Evolutionary conservation across 1,139 yeast genomes (phyloP).

Genomic region (Meyerozyma guilliermondii): DNA sequence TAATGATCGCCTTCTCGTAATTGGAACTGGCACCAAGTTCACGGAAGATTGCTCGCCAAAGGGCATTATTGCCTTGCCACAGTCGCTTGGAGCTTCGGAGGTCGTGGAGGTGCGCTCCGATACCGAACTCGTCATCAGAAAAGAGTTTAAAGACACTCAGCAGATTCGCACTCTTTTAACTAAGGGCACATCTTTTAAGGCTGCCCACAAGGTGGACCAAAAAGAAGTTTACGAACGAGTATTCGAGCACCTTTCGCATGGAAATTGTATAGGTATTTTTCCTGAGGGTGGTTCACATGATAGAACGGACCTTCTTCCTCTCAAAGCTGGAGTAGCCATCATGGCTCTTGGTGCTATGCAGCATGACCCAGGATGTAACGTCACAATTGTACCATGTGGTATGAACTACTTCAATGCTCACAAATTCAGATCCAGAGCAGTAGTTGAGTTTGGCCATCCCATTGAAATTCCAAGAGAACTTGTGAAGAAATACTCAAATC

Average conservation of each 20-base stretch:
- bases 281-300: constrained; percentile 99
- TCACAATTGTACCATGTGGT: constrained; percentile 91
- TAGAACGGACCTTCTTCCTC: constrained; percentile 80
- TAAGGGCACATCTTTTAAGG: constrained; percentile 59
- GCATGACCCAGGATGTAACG: constrained; percentile 22
- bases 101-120: constrained; percentile 68
- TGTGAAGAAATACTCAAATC: constrained; percentile 59
- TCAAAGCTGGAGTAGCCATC: constrained; percentile 96
- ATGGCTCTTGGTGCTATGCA: constrained; percentile 90
- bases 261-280: constrained; percentile 88
- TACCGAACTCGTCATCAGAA: constrained; percentile 63
- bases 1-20: constrained; percentile 40
- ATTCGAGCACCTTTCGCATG: constrained; percentile 72
- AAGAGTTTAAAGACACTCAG: constrained; percentile 58
- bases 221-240: constrained; percentile 75
- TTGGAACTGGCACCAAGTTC: constrained; percentile 69
- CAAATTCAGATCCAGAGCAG: constrained; percentile 91
- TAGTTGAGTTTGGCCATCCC: constrained; percentile 90
- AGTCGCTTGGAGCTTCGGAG: constrained; percentile 73
- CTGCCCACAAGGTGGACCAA: constrained; percentile 83
- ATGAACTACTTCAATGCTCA: constrained; percentile 97
- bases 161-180: constrained; percentile 37
- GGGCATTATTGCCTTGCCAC: constrained; percentile 76
- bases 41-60: constrained; percentile 57
- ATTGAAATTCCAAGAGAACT: constrained; percentile 62